A percentile compares a stretch with the other conserved stretches of the same genome.
phyloP scores from a whole-genome alignment of 202 grass and related monocot genomes.

The Saccharum hybrid region DNA sequence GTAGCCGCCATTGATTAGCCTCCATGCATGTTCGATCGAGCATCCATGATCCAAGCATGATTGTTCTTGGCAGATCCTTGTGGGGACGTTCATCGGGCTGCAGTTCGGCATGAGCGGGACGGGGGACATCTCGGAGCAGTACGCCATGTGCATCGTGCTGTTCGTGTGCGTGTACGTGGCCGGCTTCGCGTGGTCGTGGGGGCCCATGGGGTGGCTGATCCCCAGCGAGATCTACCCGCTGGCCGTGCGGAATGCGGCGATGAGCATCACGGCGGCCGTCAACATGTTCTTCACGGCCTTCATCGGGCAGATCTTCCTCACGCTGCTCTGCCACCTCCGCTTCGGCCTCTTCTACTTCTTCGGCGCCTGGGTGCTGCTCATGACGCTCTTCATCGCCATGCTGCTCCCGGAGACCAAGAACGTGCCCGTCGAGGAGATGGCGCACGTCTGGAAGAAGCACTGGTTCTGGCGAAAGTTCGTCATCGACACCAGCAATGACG shows the following conservation, averaged over 20 bases:
- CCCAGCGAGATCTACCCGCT: conserved; percentile 76
- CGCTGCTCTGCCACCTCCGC: conserved; percentile 63
- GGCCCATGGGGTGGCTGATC: conserved; percentile 71
- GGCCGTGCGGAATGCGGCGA: conserved; percentile 55
- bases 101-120: conserved; percentile 69
- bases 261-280: conserved; percentile 59
- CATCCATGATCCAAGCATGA: background rate
- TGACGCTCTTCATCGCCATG: conserved; percentile 62
- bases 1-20: too few relatives aligned
- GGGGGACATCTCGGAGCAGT: conserved; percentile 64
- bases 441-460: conserved; percentile 49
- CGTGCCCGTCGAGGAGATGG: conserved; percentile 56
- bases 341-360: conserved; percentile 73
- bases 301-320: conserved; percentile 74
- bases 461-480: conserved; percentile 62
- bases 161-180: conserved; percentile 75
- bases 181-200: conserved; percentile 79
- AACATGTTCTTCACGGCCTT: conserved; percentile 83
- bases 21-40: too few relatives aligned
- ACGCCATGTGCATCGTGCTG: conserved; percentile 69
- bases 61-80: conserved; percentile 45
- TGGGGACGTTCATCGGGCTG: conserved; percentile 61
- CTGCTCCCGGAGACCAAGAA: conserved; percentile 64
- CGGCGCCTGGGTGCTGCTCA: conserved; percentile 51
- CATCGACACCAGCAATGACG: conserved; percentile 40